Evolutionary conservation across 163 green algal species (phyloP).

Genomic region (Chlorella variabilis): DNA sequence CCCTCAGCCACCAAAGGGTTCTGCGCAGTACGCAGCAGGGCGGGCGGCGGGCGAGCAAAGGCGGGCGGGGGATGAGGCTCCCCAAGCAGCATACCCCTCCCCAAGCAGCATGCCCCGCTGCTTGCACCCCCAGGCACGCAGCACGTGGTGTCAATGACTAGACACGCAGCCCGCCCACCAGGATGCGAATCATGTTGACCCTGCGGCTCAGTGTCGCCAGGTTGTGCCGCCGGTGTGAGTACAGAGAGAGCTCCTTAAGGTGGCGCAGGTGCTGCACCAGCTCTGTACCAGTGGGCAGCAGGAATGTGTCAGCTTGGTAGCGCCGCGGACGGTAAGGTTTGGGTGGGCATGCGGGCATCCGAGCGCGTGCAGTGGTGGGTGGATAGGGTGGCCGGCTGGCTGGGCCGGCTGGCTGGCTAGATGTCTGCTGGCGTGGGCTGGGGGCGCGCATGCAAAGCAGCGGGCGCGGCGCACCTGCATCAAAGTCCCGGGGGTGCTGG

Average conservation of each 20-base stretch:
- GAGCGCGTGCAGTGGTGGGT: too few relatives aligned
- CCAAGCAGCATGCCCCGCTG: too few relatives aligned
- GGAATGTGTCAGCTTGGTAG: background rate
- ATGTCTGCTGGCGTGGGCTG: too few relatives aligned
- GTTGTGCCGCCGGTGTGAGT: slow-evolving; percentile 21
- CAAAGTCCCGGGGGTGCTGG: slow-evolving; percentile 8
- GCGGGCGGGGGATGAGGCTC: background rate
- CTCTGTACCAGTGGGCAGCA: background rate
- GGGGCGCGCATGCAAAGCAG: too few relatives aligned
- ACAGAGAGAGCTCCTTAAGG: slow-evolving; percentile 20
- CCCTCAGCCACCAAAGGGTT: background rate
- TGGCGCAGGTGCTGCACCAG: slow-evolving; percentile 15
- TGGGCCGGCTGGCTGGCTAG: too few relatives aligned
- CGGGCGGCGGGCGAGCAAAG: background rate
- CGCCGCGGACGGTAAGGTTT: too few relatives aligned
- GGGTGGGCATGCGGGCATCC: too few relatives aligned
- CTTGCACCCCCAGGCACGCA: background rate
- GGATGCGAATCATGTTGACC: slow-evolving; percentile 13
- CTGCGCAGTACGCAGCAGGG: background rate
- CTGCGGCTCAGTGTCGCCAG: background rate
- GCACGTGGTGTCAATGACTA: too few relatives aligned
- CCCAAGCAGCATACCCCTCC: too few relatives aligned
- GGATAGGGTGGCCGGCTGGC: too few relatives aligned
- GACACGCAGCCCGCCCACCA: background rate
- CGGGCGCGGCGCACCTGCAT: slow-evolving; percentile 15